Evolutionary conservation across 2,329 filamentous ascomycete genomes (phyloP), one percentile per base, ranked within the genome.

Genomic region (Stachybotrys chartarum): DNA sequence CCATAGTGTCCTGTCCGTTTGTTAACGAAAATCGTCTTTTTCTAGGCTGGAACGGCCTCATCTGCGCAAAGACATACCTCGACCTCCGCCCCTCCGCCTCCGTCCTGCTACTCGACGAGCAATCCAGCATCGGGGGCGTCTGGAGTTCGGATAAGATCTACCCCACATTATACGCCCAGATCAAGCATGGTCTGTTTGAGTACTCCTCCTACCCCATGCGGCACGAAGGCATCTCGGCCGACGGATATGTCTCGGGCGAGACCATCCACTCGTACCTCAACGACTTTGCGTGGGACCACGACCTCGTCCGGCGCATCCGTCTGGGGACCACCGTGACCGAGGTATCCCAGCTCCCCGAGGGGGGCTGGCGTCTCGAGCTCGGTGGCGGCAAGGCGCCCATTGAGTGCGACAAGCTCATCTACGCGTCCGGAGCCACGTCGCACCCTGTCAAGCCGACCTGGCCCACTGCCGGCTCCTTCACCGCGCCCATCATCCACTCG

Each of bases 201-300:
- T 72, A 71, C 58, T 63, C 65, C 5, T 64, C 61, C 59, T 65
- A 59, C 18, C 67, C 66, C 3, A 71, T 72, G 68, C 55, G 55
- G 2, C 55, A 56, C 12, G 66, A 69, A 46, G 67, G 65, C 8
- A 62, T 68, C 52, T 63, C 58, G 1, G 5, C 35, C 2, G 64
- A 70, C 47, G 57, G 63, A 16, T 65, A 63, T 52, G 61, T 72
- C 24, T 63, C 68, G 2, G 66, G 64, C 3, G 46, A 65, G 6
- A 69, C 64, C 3, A 67, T 70, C 45, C 59, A 69, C 54, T 52
- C 46, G 10, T 68, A 68, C 54, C 51, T 69, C 16, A 59, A 60
- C 49, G 59, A 65, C 32, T 68, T 66, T 57, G 66, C 67, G 2
- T n/a, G 51, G 30, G 62, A 66, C 46, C 59, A 56, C 50, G 58